Evolutionary conservation across 257 asterid species (phyloP).

Genomic region (Solanum tacnaense): DNA sequence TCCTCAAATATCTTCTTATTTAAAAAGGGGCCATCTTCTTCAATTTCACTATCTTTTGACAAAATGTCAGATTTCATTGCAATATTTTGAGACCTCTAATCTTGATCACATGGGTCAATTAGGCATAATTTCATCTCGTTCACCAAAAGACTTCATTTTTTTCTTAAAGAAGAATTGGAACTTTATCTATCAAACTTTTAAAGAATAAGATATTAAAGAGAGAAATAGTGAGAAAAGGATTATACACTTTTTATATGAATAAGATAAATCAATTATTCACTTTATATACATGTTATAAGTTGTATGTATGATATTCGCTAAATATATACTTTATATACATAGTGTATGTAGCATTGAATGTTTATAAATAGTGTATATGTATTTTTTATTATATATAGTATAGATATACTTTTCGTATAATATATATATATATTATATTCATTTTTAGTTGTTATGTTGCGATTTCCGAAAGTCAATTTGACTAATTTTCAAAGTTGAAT

Average conservation of each 20-base stretch:
- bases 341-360: neutral
- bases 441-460: too few relatives aligned
- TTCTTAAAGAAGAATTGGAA: conserved; percentile 36
- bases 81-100: conserved; percentile 22
- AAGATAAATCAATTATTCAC: neutral
- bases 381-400: too few relatives aligned
- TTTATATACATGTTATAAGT: neutral
- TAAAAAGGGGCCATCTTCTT: conserved; percentile 68
- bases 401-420: too few relatives aligned
- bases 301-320: neutral
- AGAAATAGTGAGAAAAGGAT: neutral
- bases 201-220: neutral
- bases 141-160: conserved; percentile 21
- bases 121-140: conserved; percentile 48
- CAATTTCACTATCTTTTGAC: conserved; percentile 37
- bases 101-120: neutral
- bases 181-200: neutral
- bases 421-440: too few relatives aligned
- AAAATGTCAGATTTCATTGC: conserved; percentile 28
- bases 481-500: too few relatives aligned
- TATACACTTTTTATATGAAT: neutral
- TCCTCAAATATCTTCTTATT: conserved; percentile 13
- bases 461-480: too few relatives aligned
- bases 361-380: neutral
- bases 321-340: neutral